A percentile compares a stretch with the other conserved stretches of the same genome.
These are phyloP conservation scores for Ophidiomyces ophidiicola DNA, from an alignment of 2,329 filamentous ascomycete species.

Conservation along the genomic window DNA sequence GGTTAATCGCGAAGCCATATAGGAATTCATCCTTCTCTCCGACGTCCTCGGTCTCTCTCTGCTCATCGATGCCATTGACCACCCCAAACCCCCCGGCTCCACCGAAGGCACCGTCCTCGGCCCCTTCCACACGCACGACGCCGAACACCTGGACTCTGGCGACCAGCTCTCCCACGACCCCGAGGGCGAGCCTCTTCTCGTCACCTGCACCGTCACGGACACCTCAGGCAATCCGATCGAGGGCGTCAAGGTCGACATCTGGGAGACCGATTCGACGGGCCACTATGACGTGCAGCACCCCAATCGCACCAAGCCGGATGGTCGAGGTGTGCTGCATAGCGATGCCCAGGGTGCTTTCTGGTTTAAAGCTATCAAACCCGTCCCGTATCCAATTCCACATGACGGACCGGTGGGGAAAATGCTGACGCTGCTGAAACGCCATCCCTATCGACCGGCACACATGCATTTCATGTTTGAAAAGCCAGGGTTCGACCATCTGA, in stretches of 20 bases:
- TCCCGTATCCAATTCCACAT: slow-evolving; percentile 72
- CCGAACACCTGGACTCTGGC: slow-evolving; percentile 45
- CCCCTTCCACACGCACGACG: slow-evolving; percentile 74
- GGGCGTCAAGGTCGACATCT: slow-evolving; percentile 64
- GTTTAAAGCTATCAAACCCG: slow-evolving; percentile 74
- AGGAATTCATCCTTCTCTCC: slow-evolving; percentile 72
- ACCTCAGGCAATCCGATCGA: slow-evolving; percentile 49
- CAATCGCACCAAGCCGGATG: slow-evolving; percentile 52
- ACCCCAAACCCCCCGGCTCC: slow-evolving; percentile 57
- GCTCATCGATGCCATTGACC: slow-evolving; percentile 70
- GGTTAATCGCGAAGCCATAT: no score
- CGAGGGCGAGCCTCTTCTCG: slow-evolving; percentile 56
- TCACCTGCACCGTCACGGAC: slow-evolving; percentile 60
- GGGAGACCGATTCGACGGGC: slow-evolving; percentile 72
- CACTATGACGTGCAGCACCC: slow-evolving; percentile 72
- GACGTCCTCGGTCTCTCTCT: slow-evolving; percentile 69
- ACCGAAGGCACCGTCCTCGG: slow-evolving; percentile 74
- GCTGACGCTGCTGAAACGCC: slow-evolving; percentile 53
- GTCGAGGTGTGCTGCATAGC: slow-evolving; percentile 56
- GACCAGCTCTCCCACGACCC: slow-evolving; percentile 55
- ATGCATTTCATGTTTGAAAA: slow-evolving; percentile 87
- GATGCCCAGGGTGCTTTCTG: slow-evolving; percentile 65
- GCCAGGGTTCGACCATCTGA: slow-evolving; percentile 62
- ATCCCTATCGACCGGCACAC: slow-evolving; percentile 64
- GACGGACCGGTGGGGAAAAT: slow-evolving; percentile 73